These are phyloP conservation scores for Polygonum aviculare DNA, from an alignment of 148 eudicot genomes.

Conservation along the genomic window DNA sequence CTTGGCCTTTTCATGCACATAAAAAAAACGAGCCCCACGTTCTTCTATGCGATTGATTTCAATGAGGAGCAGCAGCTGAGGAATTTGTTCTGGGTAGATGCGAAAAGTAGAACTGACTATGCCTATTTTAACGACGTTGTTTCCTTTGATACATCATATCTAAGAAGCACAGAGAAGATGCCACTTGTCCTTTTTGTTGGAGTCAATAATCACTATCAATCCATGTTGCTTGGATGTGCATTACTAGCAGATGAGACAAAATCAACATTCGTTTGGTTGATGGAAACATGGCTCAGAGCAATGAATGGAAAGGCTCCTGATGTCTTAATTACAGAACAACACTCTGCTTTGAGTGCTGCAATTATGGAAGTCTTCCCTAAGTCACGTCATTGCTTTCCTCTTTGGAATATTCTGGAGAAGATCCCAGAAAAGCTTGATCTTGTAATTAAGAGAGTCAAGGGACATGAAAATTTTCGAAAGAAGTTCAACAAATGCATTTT, in stretches of 20 bases:
- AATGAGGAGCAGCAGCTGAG: conserved; percentile 39
- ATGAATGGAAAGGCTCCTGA: conserved; percentile 37
- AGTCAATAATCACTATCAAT: conserved; percentile 45
- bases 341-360: conserved; percentile 31
- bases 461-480: conserved; percentile 25
- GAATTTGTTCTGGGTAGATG: conserved; percentile 50
- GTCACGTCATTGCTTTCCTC: conserved; percentile 41
- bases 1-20: conserved; percentile 42
- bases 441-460: conserved; percentile 21
- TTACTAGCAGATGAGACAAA: conserved; percentile 38
- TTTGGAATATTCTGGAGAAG: conserved; percentile 40
- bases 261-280: conserved; percentile 38
- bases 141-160: conserved; percentile 37
- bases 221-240: conserved; percentile 48
- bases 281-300: conserved; percentile 52
- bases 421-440: conserved; percentile 29
- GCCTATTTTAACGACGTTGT: conserved; percentile 36
- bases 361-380: conserved; percentile 32
- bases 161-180: conserved; percentile 33
- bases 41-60: conserved; percentile 40
- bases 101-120: conserved; percentile 45
- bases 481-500: conserved; percentile 43
- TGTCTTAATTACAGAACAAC: conserved; percentile 33
- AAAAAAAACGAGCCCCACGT: conserved; percentile 33
- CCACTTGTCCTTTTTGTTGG: conserved; percentile 40